phyloP scores from a whole-genome alignment of 371 early-diverging fungal genomes.

The Mortierella sp. region DNA sequence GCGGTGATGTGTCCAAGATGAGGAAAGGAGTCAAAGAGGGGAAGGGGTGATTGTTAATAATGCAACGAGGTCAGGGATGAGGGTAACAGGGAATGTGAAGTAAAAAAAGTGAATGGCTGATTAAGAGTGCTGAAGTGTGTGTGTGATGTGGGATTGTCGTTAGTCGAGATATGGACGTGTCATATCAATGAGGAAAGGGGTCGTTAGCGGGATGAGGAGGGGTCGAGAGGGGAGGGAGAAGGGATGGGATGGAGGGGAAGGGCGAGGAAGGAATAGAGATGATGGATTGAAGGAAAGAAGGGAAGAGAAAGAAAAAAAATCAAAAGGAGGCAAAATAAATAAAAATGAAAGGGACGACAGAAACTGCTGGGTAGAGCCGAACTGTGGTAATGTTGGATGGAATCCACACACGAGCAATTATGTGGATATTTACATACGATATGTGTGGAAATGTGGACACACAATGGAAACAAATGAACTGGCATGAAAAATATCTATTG shows the following conservation, averaged over 20 bases:
- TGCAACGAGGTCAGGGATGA: slow-evolving; percentile 10
- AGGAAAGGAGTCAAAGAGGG: neutral
- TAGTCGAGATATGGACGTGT: slow-evolving; percentile 33
- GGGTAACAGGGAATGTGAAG: neutral
- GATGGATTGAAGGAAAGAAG: neutral
- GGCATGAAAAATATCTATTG: no score
- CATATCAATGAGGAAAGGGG: slow-evolving; percentile 49
- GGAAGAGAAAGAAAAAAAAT: neutral
- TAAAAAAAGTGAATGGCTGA: neutral
- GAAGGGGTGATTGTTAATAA: slow-evolving; percentile 4
- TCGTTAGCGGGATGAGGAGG: slow-evolving; percentile 21
- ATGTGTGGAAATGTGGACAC: no score
- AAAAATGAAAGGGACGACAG: neutral
- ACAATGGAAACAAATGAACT: no score
- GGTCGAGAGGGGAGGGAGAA: neutral
- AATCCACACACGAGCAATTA: neutral
- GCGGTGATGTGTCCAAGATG: neutral
- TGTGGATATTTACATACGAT: no score
- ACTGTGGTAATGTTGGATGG: neutral
- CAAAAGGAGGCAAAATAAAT: neutral
- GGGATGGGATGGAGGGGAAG: neutral
- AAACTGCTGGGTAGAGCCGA: no score
- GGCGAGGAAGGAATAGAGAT: neutral
- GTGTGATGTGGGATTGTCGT: neutral
- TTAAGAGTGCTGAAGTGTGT: neutral